Evolutionary conservation across 2,329 filamentous ascomycete species (phyloP), one percentile per base, ranked within the genome.

Genomic region (Tolypocladium sp.): DNA sequence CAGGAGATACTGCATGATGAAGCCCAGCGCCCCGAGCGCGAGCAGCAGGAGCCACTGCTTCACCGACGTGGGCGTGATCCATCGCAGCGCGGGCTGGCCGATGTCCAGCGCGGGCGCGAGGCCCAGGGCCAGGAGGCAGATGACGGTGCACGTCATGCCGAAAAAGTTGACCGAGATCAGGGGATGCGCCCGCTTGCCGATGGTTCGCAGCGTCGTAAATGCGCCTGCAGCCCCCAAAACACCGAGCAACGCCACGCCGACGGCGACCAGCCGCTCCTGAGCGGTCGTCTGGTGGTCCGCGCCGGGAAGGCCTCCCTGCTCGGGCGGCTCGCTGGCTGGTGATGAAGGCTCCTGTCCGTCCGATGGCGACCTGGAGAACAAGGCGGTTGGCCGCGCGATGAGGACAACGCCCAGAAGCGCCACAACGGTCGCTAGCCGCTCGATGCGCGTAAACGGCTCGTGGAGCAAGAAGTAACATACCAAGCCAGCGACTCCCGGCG

Each of bases 91-190:
- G 5, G 79, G 81, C 63, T 81, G 78, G 27, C 70, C 73, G 55
- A 81, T 68, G 61, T 76, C 66, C 55, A 78, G 70, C n/a, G 71
- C 42, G 22, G 81, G 77, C 0, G 75, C 77, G 5, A 79, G 78
- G 1, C 78, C 74, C 63, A 95, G 82, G 37, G 83, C 83, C 1
- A 83, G 65, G 2, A 81, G 69, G 51, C 86, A 87, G 55, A 96
- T 85, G 2, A 92, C 66, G 0, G 84, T 87, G 65, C 87, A 90
- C 75, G 84, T 87, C 0, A 79, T 76, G 3, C 86, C 85, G 68
- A 96, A 96, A 73, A 92, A 95, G 67, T 91, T 95, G 59, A 96
- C 90, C 2, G 84, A 89, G 59, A 96, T 85, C n/a, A 96, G 77
- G 0, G 92, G 84, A 69, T 96, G 91, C 0, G 89, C 88, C 35